Evolutionary conservation across 305 asterid genomes (phyloP).

Genomic region (Andrographis paniculata): DNA sequence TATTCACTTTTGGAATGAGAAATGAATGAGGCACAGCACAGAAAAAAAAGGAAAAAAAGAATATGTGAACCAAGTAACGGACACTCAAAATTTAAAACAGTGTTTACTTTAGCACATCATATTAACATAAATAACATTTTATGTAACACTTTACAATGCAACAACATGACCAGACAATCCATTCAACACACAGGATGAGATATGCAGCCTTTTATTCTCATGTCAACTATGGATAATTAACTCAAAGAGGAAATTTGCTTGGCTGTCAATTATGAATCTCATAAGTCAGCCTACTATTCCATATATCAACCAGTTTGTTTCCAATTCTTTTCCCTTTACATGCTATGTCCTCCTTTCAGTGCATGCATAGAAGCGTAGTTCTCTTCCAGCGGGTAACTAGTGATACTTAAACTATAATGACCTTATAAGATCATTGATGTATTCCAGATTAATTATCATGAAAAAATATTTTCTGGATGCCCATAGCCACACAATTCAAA

Average conservation of each 20-base stretch:
- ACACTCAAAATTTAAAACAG: conserved; percentile 9
- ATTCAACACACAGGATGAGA: conserved; percentile 9
- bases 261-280: conserved; percentile 8
- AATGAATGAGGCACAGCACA: conserved; percentile 6
- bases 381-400: conserved; percentile 5
- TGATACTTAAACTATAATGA: background rate
- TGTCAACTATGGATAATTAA: conserved; percentile 5
- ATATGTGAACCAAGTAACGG: conserved; percentile 5
- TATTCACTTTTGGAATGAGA: background rate
- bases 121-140: conserved; percentile 7
- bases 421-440: too few species aligned
- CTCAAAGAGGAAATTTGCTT: background rate
- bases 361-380: background rate
- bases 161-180: conserved; percentile 6
- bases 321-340: conserved; percentile 7
- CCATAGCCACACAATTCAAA: conserved; percentile 11
- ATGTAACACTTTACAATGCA: background rate
- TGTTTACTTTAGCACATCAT: conserved; percentile 1
- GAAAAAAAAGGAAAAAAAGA: too few species aligned
- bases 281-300: background rate
- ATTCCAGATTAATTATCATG: background rate
- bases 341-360: conserved; percentile 6
- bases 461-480: conserved; percentile 2
- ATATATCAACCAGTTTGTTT: conserved; percentile 2
- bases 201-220: conserved; percentile 6